phyloP scores from a whole-genome alignment of 2,329 filamentous ascomycete genomes.

The Septoria linicola region DNA sequence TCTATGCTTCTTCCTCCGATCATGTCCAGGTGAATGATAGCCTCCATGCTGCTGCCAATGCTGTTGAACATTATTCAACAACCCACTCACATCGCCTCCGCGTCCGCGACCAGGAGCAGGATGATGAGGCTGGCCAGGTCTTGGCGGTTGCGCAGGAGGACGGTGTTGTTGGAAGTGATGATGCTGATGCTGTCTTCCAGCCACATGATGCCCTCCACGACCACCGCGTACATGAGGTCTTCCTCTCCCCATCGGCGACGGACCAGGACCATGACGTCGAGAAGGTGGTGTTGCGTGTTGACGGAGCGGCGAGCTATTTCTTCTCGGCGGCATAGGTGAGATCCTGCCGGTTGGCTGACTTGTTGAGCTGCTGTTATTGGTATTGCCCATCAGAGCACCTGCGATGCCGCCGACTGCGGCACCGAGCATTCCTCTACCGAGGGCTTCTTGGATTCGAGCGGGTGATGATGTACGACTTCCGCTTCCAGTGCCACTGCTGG shows the following conservation, averaged over 20 bases:
- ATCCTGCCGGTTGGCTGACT: too few species aligned
- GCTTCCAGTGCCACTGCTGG: too few species aligned
- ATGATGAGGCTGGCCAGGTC: too few species aligned
- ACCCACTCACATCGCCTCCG: not conserved
- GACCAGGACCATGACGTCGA: not conserved
- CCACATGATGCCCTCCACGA: not conserved
- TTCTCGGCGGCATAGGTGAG: not conserved
- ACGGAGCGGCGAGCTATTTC: not conserved
- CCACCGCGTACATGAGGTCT: not conserved
- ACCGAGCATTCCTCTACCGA: too few species aligned
- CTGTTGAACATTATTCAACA: constrained; percentile 4
- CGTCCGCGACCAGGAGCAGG: too few species aligned
- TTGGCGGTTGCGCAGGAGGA: too few species aligned
- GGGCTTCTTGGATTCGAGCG: too few species aligned
- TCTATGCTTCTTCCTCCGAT: constrained; percentile 1
- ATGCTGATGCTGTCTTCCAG: constrained; percentile 1
- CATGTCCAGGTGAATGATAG: constrained; percentile 2
- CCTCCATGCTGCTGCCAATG: constrained; percentile 7
- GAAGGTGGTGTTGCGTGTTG: not conserved
- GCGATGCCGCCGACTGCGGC: too few species aligned
- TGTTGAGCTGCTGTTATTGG: too few species aligned
- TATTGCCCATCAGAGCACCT: too few species aligned
- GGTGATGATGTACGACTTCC: too few species aligned
- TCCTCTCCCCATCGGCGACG: not conserved
- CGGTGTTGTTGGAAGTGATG: too few species aligned